Conservation (phyloP, 2,329 filamentous ascomycete species). For the Trichoderma pleuroti region DNA sequence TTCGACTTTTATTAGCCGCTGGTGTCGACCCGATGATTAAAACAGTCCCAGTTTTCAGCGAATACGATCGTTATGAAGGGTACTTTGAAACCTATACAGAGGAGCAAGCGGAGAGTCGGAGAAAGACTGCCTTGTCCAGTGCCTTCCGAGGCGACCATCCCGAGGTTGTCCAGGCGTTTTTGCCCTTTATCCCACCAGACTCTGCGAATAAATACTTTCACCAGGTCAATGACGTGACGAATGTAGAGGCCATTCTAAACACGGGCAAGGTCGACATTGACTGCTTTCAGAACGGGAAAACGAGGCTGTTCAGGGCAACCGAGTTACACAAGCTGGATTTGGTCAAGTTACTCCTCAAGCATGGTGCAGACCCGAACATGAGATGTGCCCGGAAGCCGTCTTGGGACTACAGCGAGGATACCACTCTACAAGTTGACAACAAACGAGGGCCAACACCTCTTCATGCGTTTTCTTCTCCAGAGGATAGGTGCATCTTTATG, state of each 20-base stretch:
- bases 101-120: background rate
- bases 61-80: background rate
- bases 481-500: background rate
- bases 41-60: background rate
- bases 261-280: background rate
- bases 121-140: background rate
- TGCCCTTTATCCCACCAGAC: background rate
- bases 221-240: background rate
- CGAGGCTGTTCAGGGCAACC: background rate
- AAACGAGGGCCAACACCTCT: background rate
- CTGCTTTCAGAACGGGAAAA: background rate
- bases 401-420: background rate
- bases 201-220: background rate
- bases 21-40: background rate
- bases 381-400: background rate
- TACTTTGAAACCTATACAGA: background rate
- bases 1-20: background rate
- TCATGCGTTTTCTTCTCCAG: background rate
- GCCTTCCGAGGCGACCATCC: background rate
- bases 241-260: background rate
- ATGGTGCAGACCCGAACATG: background rate
- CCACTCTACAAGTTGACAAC: background rate
- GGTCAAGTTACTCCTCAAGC: background rate
- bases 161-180: background rate
- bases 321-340: background rate